These are phyloP conservation scores for Teunomyces gatunensis DNA, from an alignment of 805 yeast genomes.

Conservation along the genomic window DNA sequence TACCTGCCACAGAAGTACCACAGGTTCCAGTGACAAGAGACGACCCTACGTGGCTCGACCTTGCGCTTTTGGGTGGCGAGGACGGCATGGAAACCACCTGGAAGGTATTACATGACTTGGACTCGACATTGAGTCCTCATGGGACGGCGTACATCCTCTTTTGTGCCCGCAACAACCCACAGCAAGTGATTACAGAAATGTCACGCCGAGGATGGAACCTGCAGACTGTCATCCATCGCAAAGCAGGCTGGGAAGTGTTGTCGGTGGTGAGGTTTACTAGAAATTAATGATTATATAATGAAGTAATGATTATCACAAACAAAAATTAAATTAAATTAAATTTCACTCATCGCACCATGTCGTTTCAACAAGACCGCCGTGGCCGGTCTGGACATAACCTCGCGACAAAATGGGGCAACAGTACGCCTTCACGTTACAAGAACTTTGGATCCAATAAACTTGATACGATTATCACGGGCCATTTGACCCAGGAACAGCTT, in stretches of 20 bases:
- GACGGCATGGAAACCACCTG: slow-evolving; percentile 89
- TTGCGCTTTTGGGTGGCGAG: slow-evolving; percentile 86
- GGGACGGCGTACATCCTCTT: slow-evolving; percentile 89
- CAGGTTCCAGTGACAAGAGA: slow-evolving; percentile 43
- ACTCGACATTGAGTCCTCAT: slow-evolving; percentile 44
- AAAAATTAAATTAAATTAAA: neutral
- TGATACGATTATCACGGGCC: slow-evolving; percentile 41
- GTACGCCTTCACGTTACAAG: slow-evolving; percentile 26
- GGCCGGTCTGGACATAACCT: slow-evolving; percentile 1
- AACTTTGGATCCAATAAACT: slow-evolving; percentile 19
- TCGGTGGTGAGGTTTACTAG: slow-evolving; percentile 63
- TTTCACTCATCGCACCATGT: slow-evolving; percentile 1
- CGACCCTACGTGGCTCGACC: slow-evolving; percentile 73
- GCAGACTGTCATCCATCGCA: slow-evolving; percentile 56
- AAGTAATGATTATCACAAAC: neutral
- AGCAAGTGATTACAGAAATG: slow-evolving; percentile 52
- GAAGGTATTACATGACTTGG: slow-evolving; percentile 53
- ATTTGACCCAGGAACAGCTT: slow-evolving; percentile 64
- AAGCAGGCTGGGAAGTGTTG: slow-evolving; percentile 95
- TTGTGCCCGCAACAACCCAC: slow-evolving; percentile 88
- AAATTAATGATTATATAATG: neutral
- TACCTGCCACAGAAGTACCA: slow-evolving; percentile 82
- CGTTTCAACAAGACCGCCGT: neutral
- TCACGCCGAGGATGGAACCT: slow-evolving; percentile 50
- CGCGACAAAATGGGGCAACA: slow-evolving; percentile 32